These are phyloP conservation scores for Panicum miliaceum DNA, from an alignment of 176 grass and related monocot species.

Conservation along the genomic window DNA sequence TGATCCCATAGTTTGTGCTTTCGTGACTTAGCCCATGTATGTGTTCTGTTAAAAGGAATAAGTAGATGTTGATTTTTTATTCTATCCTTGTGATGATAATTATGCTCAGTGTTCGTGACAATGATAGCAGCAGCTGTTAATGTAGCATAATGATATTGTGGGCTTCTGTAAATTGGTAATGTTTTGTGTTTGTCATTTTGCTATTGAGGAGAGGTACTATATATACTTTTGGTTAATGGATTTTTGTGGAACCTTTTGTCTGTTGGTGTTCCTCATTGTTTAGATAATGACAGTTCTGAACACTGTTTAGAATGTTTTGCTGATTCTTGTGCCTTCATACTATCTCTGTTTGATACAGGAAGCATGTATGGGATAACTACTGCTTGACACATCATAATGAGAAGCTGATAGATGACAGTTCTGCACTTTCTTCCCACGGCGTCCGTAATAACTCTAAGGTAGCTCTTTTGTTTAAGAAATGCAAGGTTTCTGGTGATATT, in stretches of 20 bases:
- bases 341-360: constrained; percentile 52
- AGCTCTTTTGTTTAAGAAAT: constrained; percentile 25
- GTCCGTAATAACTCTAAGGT: constrained; percentile 85
- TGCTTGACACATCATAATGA: constrained; percentile 67
- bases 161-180: constrained; percentile 1
- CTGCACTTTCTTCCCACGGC: constrained; percentile 56
- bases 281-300: neutral
- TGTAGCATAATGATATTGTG: neutral
- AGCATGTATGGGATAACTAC: constrained; percentile 91
- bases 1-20: neutral
- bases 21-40: neutral
- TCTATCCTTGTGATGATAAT: constrained; percentile 1
- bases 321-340: neutral
- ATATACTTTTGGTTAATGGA: constrained; percentile 14
- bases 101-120: neutral
- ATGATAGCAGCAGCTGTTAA: neutral
- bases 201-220: neutral
- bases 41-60: neutral
- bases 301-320: neutral
- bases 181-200: neutral
- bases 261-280: neutral
- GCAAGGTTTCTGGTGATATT: neutral
- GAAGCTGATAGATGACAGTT: constrained; percentile 85
- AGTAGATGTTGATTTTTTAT: neutral
- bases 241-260: constrained; percentile 1